Conservation (phyloP, 306 rosid species). For the Crotalaria pallida region DNA sequence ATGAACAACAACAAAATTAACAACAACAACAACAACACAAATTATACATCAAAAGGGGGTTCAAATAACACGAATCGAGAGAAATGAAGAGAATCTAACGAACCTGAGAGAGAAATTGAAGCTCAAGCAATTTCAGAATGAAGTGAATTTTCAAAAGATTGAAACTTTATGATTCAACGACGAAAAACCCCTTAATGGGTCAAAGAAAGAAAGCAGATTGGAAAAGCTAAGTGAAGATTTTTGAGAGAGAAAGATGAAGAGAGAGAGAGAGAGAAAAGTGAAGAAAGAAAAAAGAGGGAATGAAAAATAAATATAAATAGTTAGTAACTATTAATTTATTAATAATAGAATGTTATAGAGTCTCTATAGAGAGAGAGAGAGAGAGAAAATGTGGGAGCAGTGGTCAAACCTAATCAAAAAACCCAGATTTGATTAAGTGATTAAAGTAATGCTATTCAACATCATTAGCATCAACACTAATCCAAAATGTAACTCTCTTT, state of each 20-base stretch:
- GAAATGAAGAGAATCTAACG: background rate
- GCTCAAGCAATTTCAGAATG: constrained; percentile 39
- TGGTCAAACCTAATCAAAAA: constrained; percentile 76
- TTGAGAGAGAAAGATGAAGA: constrained; percentile 2
- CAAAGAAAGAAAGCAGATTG: constrained; percentile 84
- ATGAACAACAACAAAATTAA: background rate
- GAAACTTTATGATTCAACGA: constrained; percentile 33
- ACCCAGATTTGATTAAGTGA: constrained; percentile 40
- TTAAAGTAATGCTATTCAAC: constrained; percentile 25
- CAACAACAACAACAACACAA: constrained; percentile 1
- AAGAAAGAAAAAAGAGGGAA: constrained; percentile 18
- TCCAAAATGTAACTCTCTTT: constrained; percentile 2
- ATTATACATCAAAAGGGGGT: background rate
- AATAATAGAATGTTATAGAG: too few relatives aligned
- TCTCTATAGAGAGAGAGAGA: constrained; percentile 25
- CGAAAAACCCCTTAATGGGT: constrained; percentile 37
- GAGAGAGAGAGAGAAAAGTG: constrained; percentile 12
- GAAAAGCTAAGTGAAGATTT: constrained; percentile 40
- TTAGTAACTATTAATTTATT: too few relatives aligned
- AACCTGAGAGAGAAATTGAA: constrained; percentile 32
- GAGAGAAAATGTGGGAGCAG: constrained; percentile 62
- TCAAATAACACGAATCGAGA: background rate
- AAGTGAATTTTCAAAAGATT: constrained; percentile 23
- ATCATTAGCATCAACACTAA: constrained; percentile 27
- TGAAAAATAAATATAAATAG: constrained; percentile 13